Conservation (phyloP, 441 rosid species). For the Manihot esculenta region DNA sequence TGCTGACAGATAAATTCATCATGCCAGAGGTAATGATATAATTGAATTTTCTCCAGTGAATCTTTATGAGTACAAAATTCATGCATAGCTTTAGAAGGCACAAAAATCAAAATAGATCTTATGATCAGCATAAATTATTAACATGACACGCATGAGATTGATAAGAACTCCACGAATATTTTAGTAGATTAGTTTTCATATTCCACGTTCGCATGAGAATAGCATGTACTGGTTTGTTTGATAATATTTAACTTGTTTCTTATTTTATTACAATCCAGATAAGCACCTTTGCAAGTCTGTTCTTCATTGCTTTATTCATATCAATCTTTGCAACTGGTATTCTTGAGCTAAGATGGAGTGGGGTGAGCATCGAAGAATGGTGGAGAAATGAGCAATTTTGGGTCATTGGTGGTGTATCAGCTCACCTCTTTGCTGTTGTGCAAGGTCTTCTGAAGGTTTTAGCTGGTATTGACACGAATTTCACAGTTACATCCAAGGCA, state of each 20-base stretch:
- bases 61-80: too few relatives aligned
- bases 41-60: background rate
- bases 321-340: slow-evolving; percentile 81
- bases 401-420: slow-evolving; percentile 96
- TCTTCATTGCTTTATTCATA: slow-evolving; percentile 72
- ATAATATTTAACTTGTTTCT: slow-evolving; percentile 3
- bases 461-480: slow-evolving; percentile 89
- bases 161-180: background rate
- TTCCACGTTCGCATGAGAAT: background rate
- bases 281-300: slow-evolving; percentile 88
- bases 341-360: slow-evolving; percentile 95
- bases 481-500: slow-evolving; percentile 93
- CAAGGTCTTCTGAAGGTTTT: slow-evolving; percentile 82
- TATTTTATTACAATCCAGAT: slow-evolving; percentile 44
- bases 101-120: background rate
- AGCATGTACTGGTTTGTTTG: background rate
- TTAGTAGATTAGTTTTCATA: background rate
- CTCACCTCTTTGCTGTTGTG: slow-evolving; percentile 86
- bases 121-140: background rate
- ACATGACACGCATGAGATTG: background rate
- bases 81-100: too few relatives aligned
- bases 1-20: slow-evolving; percentile 92
- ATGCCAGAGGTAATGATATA: slow-evolving; percentile 72
- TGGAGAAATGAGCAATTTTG: slow-evolving; percentile 99
- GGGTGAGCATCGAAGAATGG: slow-evolving; percentile 97